A percentile compares a stretch with the other conserved stretches of the same genome.
Evolutionary conservation across 768 basidiomycete genomes (phyloP).

Genomic region (Mycena rebaudengoi): DNA sequence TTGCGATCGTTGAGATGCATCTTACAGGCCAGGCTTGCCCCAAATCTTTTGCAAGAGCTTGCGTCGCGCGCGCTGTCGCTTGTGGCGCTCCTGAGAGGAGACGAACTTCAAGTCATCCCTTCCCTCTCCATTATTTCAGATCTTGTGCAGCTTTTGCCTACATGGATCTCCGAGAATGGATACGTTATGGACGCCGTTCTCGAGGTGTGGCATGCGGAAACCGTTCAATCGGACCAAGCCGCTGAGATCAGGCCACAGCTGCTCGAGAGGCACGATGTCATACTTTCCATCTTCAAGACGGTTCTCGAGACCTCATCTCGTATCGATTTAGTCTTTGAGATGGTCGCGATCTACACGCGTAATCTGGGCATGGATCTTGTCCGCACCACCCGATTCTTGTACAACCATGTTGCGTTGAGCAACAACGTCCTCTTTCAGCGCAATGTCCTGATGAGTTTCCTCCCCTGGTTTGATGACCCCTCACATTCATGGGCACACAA

Average conservation of each 20-base stretch:
- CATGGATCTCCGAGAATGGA: constrained; percentile 76
- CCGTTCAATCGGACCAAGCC: constrained; percentile 52
- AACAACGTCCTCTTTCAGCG: constrained; percentile 75
- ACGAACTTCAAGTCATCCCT: constrained; percentile 66
- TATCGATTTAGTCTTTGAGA: constrained; percentile 88
- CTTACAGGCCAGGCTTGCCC: constrained; percentile 80
- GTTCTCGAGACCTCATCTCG: constrained; percentile 76
- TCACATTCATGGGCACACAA: constrained; percentile 79
- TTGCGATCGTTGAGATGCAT: constrained; percentile 87
- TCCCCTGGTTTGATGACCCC: constrained; percentile 81
- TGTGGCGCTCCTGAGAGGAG: constrained; percentile 59
- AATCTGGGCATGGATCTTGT: constrained; percentile 85
- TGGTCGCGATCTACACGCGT: constrained; percentile 83
- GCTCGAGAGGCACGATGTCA: constrained; percentile 67
- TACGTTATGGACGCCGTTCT: constrained; percentile 78
- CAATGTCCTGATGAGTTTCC: constrained; percentile 85
- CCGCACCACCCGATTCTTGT: constrained; percentile 84
- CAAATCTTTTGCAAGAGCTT: constrained; percentile 75
- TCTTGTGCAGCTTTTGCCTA: constrained; percentile 68
- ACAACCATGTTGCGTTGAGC: constrained; percentile 81
- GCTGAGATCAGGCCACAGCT: constrained; percentile 56
- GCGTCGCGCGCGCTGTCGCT: constrained; percentile 65
- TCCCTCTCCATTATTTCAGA: constrained; percentile 83
- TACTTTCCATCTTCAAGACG: constrained; percentile 81
- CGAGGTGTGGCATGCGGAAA: constrained; percentile 72